A percentile compares a stretch with the other conserved stretches of the same genome.
Evolutionary conservation across 257 asterid species (phyloP).

Genomic region (Orobanche coerulescens): DNA sequence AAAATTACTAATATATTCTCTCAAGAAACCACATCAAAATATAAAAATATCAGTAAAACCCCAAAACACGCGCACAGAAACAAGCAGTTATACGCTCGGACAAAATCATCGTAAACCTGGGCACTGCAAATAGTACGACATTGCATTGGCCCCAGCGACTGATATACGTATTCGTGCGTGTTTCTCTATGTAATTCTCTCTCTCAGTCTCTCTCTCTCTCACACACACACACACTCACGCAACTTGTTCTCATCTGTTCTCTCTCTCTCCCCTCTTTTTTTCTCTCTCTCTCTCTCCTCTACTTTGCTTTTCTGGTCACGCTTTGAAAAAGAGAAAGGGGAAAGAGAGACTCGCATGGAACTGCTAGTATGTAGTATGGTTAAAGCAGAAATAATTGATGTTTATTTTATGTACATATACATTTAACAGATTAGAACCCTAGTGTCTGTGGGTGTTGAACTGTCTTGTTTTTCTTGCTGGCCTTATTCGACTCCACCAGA

Average conservation of each 20-base stretch:
- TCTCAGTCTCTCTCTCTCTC: no score
- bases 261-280: conserved; percentile 6
- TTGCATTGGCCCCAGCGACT: conserved; percentile 27
- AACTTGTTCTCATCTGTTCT: background rate
- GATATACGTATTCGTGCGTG: background rate
- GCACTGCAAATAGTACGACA: conserved; percentile 27
- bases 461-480: conserved; percentile 32
- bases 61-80: conserved; percentile 15
- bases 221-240: no score
- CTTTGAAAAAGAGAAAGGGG: conserved; percentile 25
- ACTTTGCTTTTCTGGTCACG: conserved; percentile 24
- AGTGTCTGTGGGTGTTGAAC: conserved; percentile 29
- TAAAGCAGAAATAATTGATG: background rate
- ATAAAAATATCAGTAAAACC: conserved; percentile 6
- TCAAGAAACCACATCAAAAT: conserved; percentile 17
- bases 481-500: conserved; percentile 35
- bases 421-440: conserved; percentile 28
- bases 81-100: conserved; percentile 19
- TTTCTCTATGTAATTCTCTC: conserved; percentile 1
- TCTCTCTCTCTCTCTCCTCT: conserved; percentile 16
- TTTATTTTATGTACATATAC: conserved; percentile 16
- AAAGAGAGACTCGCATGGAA: conserved; percentile 8
- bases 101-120: conserved; percentile 17
- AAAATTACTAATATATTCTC: background rate
- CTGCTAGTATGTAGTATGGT: background rate